Percentiles rank a stretch among this genome's conserved stretches.
phyloP scores from a whole-genome alignment of 2,329 filamentous ascomycete genomes.

The Colletotrichum viniferum region DNA sequence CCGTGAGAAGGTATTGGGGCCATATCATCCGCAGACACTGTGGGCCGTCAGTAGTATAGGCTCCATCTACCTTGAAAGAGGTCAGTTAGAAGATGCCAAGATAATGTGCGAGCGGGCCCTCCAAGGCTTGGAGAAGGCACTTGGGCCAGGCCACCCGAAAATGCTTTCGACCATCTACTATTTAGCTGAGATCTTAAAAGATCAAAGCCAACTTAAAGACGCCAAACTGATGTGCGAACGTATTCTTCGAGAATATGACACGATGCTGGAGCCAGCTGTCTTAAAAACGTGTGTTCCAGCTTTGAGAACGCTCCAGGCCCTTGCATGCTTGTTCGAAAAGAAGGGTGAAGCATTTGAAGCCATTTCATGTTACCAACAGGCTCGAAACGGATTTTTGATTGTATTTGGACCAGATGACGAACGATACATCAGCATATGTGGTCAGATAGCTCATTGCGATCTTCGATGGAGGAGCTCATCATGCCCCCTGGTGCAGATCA shows the following conservation, averaged over 20 bases:
- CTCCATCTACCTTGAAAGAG: background rate
- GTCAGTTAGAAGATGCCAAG: background rate
- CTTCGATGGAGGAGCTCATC: background rate
- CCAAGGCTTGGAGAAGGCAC: background rate
- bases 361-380: background rate
- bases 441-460: background rate
- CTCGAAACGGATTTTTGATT: background rate
- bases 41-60: accelerated
- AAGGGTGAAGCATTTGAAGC: background rate
- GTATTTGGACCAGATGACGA: background rate
- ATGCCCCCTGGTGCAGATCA: background rate
- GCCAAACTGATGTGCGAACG: background rate
- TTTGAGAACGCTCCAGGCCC: background rate
- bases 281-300: background rate
- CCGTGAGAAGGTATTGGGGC: conserved; percentile 23
- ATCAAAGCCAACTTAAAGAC: background rate
- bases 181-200: accelerated
- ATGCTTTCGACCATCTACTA: accelerated
- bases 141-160: background rate
- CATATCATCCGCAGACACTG: background rate
- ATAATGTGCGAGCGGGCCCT: background rate
- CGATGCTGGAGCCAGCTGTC: background rate
- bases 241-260: background rate
- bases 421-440: background rate
- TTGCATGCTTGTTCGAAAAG: background rate